Conservation (phyloP, 495 filamentous ascomycete genomes). For the Aspergillus saccharolyticus region DNA sequence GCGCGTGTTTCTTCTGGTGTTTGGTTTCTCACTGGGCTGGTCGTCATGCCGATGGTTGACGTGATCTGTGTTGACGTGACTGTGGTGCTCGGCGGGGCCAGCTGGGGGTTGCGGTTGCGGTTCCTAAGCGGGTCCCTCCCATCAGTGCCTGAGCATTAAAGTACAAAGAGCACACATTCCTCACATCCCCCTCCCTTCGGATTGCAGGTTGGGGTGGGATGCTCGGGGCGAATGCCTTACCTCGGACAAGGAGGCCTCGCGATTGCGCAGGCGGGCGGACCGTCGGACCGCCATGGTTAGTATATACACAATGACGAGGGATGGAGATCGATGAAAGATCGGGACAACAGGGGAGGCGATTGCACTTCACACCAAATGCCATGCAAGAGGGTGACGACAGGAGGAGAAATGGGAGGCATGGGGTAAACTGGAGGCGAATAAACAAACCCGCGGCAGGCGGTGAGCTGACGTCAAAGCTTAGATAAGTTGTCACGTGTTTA, state of each 20-base stretch:
- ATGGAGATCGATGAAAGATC: neutral
- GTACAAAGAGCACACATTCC: conserved; percentile 13
- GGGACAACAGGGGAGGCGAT: neutral
- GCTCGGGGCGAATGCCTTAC: conserved; percentile 20
- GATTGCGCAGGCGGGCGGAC: conserved; percentile 36
- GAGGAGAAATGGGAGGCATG: neutral
- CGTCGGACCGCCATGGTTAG: conserved; percentile 35
- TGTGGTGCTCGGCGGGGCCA: conserved; percentile 12
- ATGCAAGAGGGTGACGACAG: conserved; percentile 5
- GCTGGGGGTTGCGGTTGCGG: conserved; percentile 12
- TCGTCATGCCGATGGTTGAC: neutral
- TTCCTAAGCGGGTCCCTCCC: conserved; percentile 16
- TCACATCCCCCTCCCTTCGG: neutral
- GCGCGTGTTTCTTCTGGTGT: neutral
- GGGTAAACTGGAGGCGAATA: conserved; percentile 16
- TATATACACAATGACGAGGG: neutral
- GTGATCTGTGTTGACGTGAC: conserved; percentile 8
- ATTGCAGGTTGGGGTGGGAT: neutral
- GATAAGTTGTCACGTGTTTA: neutral
- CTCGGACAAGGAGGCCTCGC: conserved; percentile 21
- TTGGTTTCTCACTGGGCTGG: conserved; percentile 3
- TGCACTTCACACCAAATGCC: neutral
- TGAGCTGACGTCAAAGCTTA: conserved; percentile 21
- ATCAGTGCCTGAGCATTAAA: conserved; percentile 14
- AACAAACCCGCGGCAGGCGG: conserved; percentile 20